Conservation (phyloP, 73 alveolate species). For the Chromera velia region DNA sequence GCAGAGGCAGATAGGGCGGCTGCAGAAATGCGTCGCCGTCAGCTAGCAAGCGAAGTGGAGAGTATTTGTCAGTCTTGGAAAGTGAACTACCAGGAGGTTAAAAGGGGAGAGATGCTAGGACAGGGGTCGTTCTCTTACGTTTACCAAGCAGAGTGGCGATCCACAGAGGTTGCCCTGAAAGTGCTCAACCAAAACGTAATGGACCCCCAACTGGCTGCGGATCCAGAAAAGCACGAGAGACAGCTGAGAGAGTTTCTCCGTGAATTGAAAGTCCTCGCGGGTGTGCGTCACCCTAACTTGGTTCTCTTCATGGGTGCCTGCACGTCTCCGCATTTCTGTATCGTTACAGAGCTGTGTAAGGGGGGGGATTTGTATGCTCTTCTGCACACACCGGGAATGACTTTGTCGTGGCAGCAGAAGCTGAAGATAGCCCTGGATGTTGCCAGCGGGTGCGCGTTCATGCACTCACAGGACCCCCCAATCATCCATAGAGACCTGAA, state of each 20-base stretch:
- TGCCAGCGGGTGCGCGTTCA: too few relatives aligned
- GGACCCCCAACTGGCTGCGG: too few relatives aligned
- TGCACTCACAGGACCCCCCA: too few relatives aligned
- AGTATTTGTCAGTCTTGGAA: too few relatives aligned
- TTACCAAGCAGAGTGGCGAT: background rate
- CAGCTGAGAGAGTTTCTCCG: background rate
- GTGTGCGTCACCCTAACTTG: background rate
- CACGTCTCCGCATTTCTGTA: background rate
- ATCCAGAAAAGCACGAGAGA: too few relatives aligned
- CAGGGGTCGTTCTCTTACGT: background rate
- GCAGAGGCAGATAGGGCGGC: too few relatives aligned
- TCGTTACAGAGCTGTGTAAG: constrained; percentile 71
- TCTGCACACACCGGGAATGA: constrained; percentile 44
- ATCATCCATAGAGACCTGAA: too few relatives aligned
- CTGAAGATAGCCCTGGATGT: constrained; percentile 68
- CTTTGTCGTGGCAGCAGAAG: constrained; percentile 53
- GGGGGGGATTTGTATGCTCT: constrained; percentile 69
- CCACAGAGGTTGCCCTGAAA: background rate
- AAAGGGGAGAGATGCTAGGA: background rate
- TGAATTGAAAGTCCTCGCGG: background rate
- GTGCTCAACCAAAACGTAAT: too few relatives aligned
- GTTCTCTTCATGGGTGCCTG: background rate
- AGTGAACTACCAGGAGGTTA: background rate
- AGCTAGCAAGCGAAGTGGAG: too few relatives aligned
- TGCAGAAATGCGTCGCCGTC: too few relatives aligned